Conservation (phyloP, 495 filamentous ascomycete species). For the Neurospora sp. region DNA sequence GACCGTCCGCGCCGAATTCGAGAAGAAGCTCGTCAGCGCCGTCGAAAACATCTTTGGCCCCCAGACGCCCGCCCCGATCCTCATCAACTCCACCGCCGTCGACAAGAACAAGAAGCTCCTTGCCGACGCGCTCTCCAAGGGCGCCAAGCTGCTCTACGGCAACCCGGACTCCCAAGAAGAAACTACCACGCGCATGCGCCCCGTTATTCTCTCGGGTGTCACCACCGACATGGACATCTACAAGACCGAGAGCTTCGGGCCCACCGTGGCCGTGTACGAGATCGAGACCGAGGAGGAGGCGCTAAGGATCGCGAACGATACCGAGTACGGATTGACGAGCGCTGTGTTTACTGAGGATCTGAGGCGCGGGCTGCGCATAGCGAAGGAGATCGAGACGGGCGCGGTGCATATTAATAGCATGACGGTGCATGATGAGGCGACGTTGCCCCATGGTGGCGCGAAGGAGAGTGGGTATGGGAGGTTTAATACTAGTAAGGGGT, state of each 20-base stretch:
- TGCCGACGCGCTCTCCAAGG: slow-evolving; percentile 54
- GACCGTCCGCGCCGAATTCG: slow-evolving; percentile 55
- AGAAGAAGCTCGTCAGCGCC: slow-evolving; percentile 45
- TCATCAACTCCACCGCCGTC: slow-evolving; percentile 52
- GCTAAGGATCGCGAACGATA: slow-evolving; percentile 68
- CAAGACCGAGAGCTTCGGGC: slow-evolving; percentile 72
- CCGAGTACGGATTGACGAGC: slow-evolving; percentile 69
- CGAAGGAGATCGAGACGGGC: slow-evolving; percentile 68
- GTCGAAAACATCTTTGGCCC: slow-evolving; percentile 41
- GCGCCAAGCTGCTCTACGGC: slow-evolving; percentile 57
- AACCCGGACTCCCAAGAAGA: slow-evolving; percentile 36
- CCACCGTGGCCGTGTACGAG: slow-evolving; percentile 53
- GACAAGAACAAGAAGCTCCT: slow-evolving; percentile 60
- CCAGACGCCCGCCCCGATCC: slow-evolving; percentile 41
- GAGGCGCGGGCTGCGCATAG: slow-evolving; percentile 61
- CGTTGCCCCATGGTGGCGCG: slow-evolving; percentile 72
- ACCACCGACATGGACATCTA: slow-evolving; percentile 77
- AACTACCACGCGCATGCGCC: slow-evolving; percentile 51
- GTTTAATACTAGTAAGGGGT: slow-evolving; percentile 38
- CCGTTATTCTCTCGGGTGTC: slow-evolving; percentile 60
- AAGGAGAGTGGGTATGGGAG: slow-evolving; percentile 78
- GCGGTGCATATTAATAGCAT: slow-evolving; percentile 83
- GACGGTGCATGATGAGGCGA: slow-evolving; percentile 75
- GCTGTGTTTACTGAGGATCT: slow-evolving; percentile 84
- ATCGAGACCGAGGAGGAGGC: slow-evolving; percentile 58